Conservation (phyloP, 140 eudicot genomes). For the Senecio squalidus region DNA sequence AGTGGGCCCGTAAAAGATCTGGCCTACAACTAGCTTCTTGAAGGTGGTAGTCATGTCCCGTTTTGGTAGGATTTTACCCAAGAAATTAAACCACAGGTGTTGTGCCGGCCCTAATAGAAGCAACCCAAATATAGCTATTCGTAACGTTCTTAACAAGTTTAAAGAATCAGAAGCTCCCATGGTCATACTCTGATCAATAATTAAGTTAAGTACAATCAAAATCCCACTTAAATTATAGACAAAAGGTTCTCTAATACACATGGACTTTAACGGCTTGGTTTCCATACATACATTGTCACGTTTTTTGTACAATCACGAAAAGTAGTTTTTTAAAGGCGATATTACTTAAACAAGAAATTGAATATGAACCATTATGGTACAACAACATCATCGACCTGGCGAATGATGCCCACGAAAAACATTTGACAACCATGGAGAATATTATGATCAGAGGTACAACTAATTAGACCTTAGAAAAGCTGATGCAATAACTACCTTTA, state of each 20-base stretch:
- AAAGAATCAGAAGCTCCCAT: conserved; percentile 37
- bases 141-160: conserved; percentile 46
- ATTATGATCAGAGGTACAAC: too few species aligned
- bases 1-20: conserved; percentile 56
- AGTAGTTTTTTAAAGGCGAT: neutral
- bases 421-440: too few species aligned
- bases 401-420: neutral
- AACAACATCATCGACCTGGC: neutral
- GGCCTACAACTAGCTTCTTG: conserved; percentile 62
- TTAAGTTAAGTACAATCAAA: too few species aligned
- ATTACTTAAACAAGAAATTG: neutral
- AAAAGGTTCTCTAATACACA: too few species aligned
- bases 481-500: too few species aligned
- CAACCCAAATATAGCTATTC: conserved; percentile 65
- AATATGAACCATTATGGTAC: conserved; percentile 3
- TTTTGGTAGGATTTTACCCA: conserved; percentile 53
- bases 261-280: too few species aligned
- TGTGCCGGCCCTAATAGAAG: conserved; percentile 59
- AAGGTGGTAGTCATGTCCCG: conserved; percentile 58
- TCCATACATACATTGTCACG: too few species aligned
- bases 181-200: conserved; percentile 40
- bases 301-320: too few species aligned
- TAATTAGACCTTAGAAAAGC: too few species aligned
- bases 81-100: conserved; percentile 63
- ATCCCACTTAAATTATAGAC: too few species aligned